Base-by-base conservation (phyloP, 306 rosid genomes). In the Vachellia collinsii region DNA sequence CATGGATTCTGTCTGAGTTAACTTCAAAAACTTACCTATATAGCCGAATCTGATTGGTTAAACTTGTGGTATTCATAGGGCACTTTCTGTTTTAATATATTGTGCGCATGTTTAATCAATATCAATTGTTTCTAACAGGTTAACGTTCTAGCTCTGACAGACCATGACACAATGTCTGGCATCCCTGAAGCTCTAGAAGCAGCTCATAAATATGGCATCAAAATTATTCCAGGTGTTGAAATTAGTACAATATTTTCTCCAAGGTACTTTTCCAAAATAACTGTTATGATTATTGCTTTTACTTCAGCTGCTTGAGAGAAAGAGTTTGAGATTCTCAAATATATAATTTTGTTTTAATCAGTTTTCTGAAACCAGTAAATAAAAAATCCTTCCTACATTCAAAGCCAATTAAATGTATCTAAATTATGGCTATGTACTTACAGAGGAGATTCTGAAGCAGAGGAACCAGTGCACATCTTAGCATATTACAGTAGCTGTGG, bases 401-500 rank as follows among this genome's bases (percentile, higher is more conserved):
- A 8, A 8, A 70, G 61, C 67, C 37, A 7, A 38, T 82, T 51
- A 64, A n/a, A 20, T 70, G 7, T 42, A 76, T 70, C 67, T 82
- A 76, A 79, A 83, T 81, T 74, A 61, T 83, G 74, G 13, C 16
- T 20, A 77, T 66, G 76, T 51, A 59, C 76, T 85, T 39, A 72
- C 91, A 94, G 97, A 12, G 92, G 92, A 80, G 90, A 88, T 54
- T 80, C 93, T 54, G 94, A 88, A 86, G 79, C 88, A 78, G 94
- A 90, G 81, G 99, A 95, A 79, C 99, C 99, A 1, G 95, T 95
- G n/a, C 99, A 95, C 85, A 84, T 95, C 79, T 90, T 95, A 83
- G 99, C 99, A 77, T 95, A 95, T 82, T 94, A 94, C 84, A 93
- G 99, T 86, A 90, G 97, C 87, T 89, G 94, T 70, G 99, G 99